These are phyloP conservation scores for Scalesia atractyloides DNA, from an alignment of 129 eudicot genomes.

Conservation along the genomic window DNA sequence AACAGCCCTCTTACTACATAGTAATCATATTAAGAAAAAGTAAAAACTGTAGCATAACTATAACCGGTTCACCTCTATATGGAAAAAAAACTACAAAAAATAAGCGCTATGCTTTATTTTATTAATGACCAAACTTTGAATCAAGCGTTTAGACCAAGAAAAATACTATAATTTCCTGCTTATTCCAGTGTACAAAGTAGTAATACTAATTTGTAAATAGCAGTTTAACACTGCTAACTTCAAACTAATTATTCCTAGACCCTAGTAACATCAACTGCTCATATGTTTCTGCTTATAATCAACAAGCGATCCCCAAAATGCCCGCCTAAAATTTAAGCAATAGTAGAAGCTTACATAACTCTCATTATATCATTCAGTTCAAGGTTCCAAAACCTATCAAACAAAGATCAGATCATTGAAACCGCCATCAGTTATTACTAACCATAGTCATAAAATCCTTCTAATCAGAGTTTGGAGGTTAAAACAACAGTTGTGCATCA, in stretches of 20 bases:
- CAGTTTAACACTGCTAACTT: not conserved
- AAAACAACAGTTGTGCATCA: not conserved
- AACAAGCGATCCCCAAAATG: not conserved
- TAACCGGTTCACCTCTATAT: too few species aligned
- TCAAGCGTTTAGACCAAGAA: not conserved
- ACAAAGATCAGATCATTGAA: not conserved
- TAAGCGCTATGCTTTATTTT: not conserved
- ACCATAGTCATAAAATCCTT: too few species aligned
- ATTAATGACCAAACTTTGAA: not conserved
- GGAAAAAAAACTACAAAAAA: too few species aligned
- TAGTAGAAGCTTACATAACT: too few species aligned
- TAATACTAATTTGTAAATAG: not conserved
- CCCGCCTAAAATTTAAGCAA: too few species aligned
- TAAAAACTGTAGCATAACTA: too few species aligned
- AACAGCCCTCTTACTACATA: too few species aligned
- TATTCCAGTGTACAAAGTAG: not conserved
- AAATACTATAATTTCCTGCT: not conserved
- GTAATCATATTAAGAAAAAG: too few species aligned
- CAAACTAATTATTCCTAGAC: not conserved
- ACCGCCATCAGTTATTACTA: too few species aligned
- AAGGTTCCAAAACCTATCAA: not conserved
- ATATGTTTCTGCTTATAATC: not conserved
- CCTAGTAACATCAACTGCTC: not conserved
- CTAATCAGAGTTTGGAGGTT: not conserved
- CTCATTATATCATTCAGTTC: too few species aligned